Base-by-base conservation (phyloP, 306 rosid species). In the Vigna nakashimae region DNA sequence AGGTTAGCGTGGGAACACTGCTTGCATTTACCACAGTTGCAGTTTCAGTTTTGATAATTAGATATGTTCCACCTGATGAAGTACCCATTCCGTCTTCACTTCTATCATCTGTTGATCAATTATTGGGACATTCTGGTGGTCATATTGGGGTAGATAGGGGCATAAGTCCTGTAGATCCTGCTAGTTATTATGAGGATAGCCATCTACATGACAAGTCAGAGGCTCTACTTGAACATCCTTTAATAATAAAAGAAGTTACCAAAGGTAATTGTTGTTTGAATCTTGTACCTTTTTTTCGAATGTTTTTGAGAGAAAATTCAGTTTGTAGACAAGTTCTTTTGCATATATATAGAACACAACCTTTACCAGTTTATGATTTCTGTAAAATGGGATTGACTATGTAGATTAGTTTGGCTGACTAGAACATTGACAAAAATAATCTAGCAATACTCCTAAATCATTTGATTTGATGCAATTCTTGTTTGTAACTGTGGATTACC, bases 1-100 rank as follows among this genome's bases (percentile, higher is more conserved):
- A 91, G 96, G 96, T 91, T 64, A 86, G 92, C 12, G 90, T 91
- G 71, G 93, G 93, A 77, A 89, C 93, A 45, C 82, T 91, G 78
- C 87, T 91, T 68, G 91, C 96, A 58, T 89, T 91, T 79, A 87
- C 92, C 45, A 86, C 89, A 1, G 92, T 78, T 64, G 89, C 93
- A 74, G 78, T 91, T 79, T 89, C 92, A 65, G 92, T 91, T 58
- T 83, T 91, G 86, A 89, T 91, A 79, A 87, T 91, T 70, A 84
- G 92, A 89, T 91, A 91, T 80, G 93, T 90, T 59, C 93, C 93
- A 34, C 95, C 92, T 66, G 80, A 87, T 82, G 88, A 84, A 74
- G 79, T 86, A 55, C 88, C 91, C 13, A 65, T 86, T 85, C 86
- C 90, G 36, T 43, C 79, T 57, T 88, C 89, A 43, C 87, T 89